These are phyloP conservation scores for Grigorovia jiainica DNA, from an alignment of 805 yeast genomes.

Conservation along the genomic window DNA sequence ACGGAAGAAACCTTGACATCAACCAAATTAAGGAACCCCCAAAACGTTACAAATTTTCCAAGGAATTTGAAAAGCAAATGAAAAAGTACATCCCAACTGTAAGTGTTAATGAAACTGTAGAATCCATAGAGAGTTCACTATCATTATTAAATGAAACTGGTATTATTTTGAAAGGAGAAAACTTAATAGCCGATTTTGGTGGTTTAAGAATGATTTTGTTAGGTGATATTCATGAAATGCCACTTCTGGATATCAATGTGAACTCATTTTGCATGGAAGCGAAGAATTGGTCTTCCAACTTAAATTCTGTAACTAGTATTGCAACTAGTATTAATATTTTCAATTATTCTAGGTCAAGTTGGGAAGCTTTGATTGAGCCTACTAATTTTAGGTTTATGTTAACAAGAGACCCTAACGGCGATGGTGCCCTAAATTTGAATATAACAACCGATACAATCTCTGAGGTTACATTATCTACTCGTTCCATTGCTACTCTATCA, in stretches of 20 bases:
- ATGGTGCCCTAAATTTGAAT: constrained; percentile 48
- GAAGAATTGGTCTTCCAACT: constrained; percentile 77
- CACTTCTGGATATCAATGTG: constrained; percentile 68
- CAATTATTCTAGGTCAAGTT: constrained; percentile 79
- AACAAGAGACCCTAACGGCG: constrained; percentile 37
- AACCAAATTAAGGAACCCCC: not conserved
- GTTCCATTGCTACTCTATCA: constrained; percentile 67
- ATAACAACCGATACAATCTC: constrained; percentile 67
- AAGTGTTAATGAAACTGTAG: constrained; percentile 11
- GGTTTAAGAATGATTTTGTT: constrained; percentile 76
- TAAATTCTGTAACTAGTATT: constrained; percentile 57
- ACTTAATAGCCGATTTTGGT: constrained; percentile 51
- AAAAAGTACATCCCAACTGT: constrained; percentile 64
- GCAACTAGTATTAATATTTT: constrained; percentile 66
- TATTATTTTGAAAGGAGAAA: constrained; percentile 57
- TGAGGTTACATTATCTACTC: constrained; percentile 72
- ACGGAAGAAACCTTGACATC: not conserved
- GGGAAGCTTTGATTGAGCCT: constrained; percentile 92
- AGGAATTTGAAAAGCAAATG: constrained; percentile 51
- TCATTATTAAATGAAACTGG: constrained; percentile 28
- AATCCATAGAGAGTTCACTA: constrained; percentile 25
- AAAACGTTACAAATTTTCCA: constrained; percentile 34
- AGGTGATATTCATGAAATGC: constrained; percentile 87
- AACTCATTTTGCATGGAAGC: constrained; percentile 61
- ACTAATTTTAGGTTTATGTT: constrained; percentile 74